These are phyloP conservation scores for Podochytrium sp. DNA, from an alignment of 192 early-diverging fungal genomes.

Conservation along the genomic window DNA sequence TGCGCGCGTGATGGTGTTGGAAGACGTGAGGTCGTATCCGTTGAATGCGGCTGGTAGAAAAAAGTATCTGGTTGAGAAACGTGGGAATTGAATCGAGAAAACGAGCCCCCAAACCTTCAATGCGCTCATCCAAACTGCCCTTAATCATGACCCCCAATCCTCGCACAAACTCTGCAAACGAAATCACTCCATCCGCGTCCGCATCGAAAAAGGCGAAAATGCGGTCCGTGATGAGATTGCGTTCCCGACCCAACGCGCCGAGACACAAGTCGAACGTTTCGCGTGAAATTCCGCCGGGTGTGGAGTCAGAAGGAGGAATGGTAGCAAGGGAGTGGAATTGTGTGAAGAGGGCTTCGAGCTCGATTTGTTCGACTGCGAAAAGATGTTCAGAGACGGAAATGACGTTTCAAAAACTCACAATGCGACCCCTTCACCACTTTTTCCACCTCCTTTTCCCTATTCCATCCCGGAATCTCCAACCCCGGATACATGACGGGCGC, in stretches of 20 bases:
- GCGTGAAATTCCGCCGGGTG: slow-evolving; percentile 72
- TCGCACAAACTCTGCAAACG: slow-evolving; percentile 80
- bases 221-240: slow-evolving; percentile 83
- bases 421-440: slow-evolving; percentile 63
- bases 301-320: slow-evolving; percentile 44
- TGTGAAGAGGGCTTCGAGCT: slow-evolving; percentile 84
- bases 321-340: slow-evolving; percentile 86
- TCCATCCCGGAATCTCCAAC: slow-evolving; percentile 13
- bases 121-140: slow-evolving; percentile 88
- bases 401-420: slow-evolving; percentile 56
- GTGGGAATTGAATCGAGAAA: neutral
- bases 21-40: slow-evolving; percentile 89
- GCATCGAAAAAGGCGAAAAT: slow-evolving; percentile 91
- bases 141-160: slow-evolving; percentile 84
- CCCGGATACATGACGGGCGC: slow-evolving; percentile 83
- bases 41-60: slow-evolving; percentile 74
- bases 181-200: slow-evolving; percentile 76
- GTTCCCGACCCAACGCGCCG: slow-evolving; percentile 80
- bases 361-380: slow-evolving; percentile 75
- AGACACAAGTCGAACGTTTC: slow-evolving; percentile 84
- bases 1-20: slow-evolving; percentile 80
- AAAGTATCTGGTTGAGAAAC: neutral
- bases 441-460: slow-evolving; percentile 39
- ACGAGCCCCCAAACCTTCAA: slow-evolving; percentile 65
- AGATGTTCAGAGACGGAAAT: neutral